Evolutionary conservation across 805 yeast genomes (phyloP).

Genomic region (Pichia cabralensis): DNA sequence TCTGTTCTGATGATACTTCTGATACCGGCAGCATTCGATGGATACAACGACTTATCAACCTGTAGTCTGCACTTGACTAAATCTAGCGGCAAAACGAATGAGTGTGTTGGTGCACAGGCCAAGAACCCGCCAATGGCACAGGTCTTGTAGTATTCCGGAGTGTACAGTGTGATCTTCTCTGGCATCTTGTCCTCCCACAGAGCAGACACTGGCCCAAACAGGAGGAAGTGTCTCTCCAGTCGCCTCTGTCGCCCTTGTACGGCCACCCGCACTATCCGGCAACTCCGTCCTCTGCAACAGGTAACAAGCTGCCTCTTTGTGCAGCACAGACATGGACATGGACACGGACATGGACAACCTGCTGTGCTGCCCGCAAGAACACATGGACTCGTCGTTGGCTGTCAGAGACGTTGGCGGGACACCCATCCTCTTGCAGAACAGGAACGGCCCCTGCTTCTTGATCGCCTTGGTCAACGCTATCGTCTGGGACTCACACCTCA

Average conservation of each 20-base stretch:
- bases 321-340: too few species aligned
- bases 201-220: too few species aligned
- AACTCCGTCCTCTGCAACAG: too few species aligned
- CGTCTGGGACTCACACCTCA: too few species aligned
- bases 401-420: background rate
- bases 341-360: too few species aligned
- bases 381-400: too few species aligned
- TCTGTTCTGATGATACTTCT: constrained; percentile 57
- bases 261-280: too few species aligned
- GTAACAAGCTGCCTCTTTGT: too few species aligned
- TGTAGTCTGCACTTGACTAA: constrained; percentile 90
- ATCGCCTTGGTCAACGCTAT: constrained; percentile 69
- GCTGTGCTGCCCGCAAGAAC: too few species aligned
- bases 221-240: too few species aligned
- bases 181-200: too few species aligned
- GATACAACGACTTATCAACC: constrained; percentile 66
- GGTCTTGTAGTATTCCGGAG: constrained; percentile 57
- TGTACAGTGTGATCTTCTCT: constrained; percentile 42
- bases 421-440: constrained; percentile 58
- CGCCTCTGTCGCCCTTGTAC: too few species aligned
- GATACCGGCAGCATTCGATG: constrained; percentile 77
- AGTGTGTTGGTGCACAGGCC: constrained; percentile 97
- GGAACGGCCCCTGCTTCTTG: constrained; percentile 83
- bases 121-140: constrained; percentile 71
- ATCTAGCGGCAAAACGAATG: constrained; percentile 88